Evolutionary conservation across 352 stramenopile genomes (phyloP), one percentile per base, ranked within the genome.

Genomic region (Phytophthora brassicae): DNA sequence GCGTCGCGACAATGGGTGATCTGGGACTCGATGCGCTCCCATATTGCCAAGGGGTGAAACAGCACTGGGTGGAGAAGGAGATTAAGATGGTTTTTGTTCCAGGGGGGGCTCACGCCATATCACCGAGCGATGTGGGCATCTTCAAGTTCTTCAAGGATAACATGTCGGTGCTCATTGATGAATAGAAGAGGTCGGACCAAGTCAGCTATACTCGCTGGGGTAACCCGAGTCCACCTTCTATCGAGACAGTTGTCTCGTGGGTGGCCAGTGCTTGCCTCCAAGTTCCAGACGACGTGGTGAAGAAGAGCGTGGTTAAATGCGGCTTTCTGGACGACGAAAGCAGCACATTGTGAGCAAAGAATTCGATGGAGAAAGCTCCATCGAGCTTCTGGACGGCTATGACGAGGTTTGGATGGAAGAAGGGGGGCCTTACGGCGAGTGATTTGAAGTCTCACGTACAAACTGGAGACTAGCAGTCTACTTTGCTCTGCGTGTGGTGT

Each of bases 161-260:
- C 31, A 31, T 35, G 29, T 4, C 31, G 8, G 31, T 38, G 14
- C 3, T 43, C 2, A 54, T 54, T 12, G 28, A 49, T 17, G 38
- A 46, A 17, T 66, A 26, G 58, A 67, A 67, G 26, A 2, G 28
- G 3, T 61, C 39, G 4, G 59, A 67, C 28, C n/a, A 59, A 39
- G 61, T 69, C 3, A 41, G 19, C 19, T 47, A 48, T 31, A 54
- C 57, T 17, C 17, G 33, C 19, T 20, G 36, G 24, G 48, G 49
- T 2, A 66, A 66, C 22, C 49, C 31, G 0, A 20, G 43, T 8
- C 38, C 19, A 11, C 49, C 31, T 12, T 29, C 28, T 1, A 41
- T 53, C 12, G 57, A 41, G 28, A 43, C 28, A 2, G 57, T 65
- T 12, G 36, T 13, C 1, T 7, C 11, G 13, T 56, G 48, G 41